Conservation (phyloP, 2,329 filamentous ascomycete genomes). For the Apiospora rasikravindrae region DNA sequence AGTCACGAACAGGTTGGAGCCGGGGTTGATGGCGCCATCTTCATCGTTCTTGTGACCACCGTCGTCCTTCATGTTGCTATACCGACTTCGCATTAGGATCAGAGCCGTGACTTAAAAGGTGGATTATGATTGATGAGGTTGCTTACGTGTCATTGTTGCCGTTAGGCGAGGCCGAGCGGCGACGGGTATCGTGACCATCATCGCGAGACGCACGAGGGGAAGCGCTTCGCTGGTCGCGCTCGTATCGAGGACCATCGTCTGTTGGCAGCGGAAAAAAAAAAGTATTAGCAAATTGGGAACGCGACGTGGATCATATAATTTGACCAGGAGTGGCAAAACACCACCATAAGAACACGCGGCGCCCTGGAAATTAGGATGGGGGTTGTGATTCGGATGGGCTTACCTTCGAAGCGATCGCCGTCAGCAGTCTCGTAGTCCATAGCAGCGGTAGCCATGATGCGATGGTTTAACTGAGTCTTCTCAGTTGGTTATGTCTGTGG, state of each 20-base stretch:
- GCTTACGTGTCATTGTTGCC: constrained; percentile 58
- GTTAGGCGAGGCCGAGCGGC: constrained; percentile 67
- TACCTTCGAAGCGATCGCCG: constrained; percentile 71
- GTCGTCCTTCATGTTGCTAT: constrained; percentile 58
- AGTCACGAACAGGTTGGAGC: constrained; percentile 98
- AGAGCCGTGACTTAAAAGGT: constrained; percentile 9
- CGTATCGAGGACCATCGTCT: constrained; percentile 71
- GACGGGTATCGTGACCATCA: constrained; percentile 62
- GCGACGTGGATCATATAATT: neutral
- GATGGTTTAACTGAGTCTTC: constrained; percentile 15
- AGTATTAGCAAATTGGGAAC: constrained; percentile 26
- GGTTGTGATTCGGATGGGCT: constrained; percentile 29
- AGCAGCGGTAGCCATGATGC: constrained; percentile 64
- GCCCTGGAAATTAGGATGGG: neutral
- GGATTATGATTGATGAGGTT: neutral
- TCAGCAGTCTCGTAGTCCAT: constrained; percentile 76
- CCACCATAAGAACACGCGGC: neutral
- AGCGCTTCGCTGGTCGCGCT: constrained; percentile 69
- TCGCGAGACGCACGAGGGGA: constrained; percentile 67
- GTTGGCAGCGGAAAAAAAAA: constrained; percentile 22
- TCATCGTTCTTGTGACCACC: constrained; percentile 64
- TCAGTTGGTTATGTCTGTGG: constrained; percentile 19
- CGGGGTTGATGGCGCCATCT: constrained; percentile 84
- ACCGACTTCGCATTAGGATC: constrained; percentile 25
- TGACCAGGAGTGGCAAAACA: constrained; percentile 13